A percentile compares a stretch with the other conserved stretches of the same genome.
phyloP scores from a whole-genome alignment of 2,329 filamentous ascomycete species.

The Fusarium odoratissimum region DNA sequence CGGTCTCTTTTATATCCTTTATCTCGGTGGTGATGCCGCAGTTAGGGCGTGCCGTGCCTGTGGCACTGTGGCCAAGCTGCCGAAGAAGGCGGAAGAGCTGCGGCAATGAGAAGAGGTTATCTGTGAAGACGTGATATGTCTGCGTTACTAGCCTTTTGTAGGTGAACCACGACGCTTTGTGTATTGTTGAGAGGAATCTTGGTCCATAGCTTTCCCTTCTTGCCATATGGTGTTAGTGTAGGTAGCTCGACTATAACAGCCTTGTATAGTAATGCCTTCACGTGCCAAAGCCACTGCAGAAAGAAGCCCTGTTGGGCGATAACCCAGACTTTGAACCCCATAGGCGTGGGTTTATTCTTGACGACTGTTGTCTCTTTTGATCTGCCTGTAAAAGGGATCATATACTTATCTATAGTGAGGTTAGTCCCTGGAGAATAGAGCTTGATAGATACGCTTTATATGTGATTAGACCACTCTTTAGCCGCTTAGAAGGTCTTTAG shows the following conservation, averaged over 20 bases:
- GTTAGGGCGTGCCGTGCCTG: conserved; percentile 25
- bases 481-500: too few relatives aligned
- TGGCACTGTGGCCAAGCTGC: conserved; percentile 1
- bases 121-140: conserved; percentile 30
- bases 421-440: too few relatives aligned
- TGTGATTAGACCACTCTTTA: too few relatives aligned
- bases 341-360: too few relatives aligned
- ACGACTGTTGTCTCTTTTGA: too few relatives aligned
- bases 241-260: background rate
- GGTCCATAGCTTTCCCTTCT: background rate
- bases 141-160: conserved; percentile 13
- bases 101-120: conserved; percentile 28
- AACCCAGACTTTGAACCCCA: conserved; percentile 5
- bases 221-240: background rate
- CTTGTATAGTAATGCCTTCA: background rate
- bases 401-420: too few relatives aligned
- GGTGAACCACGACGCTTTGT: conserved; percentile 27
- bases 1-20: too few relatives aligned
- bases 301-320: background rate
- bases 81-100: conserved; percentile 17
- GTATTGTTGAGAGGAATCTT: background rate
- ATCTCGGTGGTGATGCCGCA: too few relatives aligned
- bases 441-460: too few relatives aligned
- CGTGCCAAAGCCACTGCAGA: conserved; percentile 10
- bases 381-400: too few relatives aligned